Evolutionary conservation across 176 grass and related monocot genomes (phyloP).

Genomic region (Paspalum vaginatum): DNA sequence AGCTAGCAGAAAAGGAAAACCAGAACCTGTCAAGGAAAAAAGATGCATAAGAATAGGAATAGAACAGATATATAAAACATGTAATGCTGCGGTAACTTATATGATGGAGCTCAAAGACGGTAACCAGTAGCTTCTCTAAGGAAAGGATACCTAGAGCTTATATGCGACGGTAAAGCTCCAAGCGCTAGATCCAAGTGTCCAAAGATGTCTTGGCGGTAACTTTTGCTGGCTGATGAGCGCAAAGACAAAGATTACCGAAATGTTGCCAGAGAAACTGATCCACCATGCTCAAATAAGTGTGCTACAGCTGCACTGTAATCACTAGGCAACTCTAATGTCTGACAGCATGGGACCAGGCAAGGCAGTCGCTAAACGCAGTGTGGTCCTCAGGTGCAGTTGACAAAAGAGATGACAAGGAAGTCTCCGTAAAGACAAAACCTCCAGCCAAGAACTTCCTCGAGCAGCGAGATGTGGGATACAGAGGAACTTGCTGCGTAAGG

Average conservation of each 20-base stretch:
- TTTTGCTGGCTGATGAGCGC: conserved; percentile 47
- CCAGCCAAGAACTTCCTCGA: conserved; percentile 94
- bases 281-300: conserved; percentile 60
- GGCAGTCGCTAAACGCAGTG: conserved; percentile 25
- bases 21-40: conserved; percentile 36
- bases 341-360: conserved; percentile 63
- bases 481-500: conserved; percentile 68
- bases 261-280: conserved; percentile 47
- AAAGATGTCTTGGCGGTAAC: conserved; percentile 48
- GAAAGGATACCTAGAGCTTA: conserved; percentile 55
- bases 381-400: conserved; percentile 86
- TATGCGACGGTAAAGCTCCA: conserved; percentile 29
- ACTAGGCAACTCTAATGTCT: conserved; percentile 58
- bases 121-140: background rate
- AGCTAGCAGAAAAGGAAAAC: conserved; percentile 39
- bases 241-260: conserved; percentile 52
- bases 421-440: conserved; percentile 88
- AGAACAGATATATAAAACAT: background rate
- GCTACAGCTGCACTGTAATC: conserved; percentile 52
- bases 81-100: too few species aligned
- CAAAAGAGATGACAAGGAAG: conserved; percentile 77
- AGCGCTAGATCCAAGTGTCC: conserved; percentile 42
- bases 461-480: conserved; percentile 65
- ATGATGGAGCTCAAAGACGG: too few species aligned
- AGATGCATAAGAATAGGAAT: conserved; percentile 7